A percentile compares a stretch with the other conserved stretches of the same genome.
Evolutionary conservation across 2,329 filamentous ascomycete genomes (phyloP).

Genomic region (Aphanocladium album): DNA sequence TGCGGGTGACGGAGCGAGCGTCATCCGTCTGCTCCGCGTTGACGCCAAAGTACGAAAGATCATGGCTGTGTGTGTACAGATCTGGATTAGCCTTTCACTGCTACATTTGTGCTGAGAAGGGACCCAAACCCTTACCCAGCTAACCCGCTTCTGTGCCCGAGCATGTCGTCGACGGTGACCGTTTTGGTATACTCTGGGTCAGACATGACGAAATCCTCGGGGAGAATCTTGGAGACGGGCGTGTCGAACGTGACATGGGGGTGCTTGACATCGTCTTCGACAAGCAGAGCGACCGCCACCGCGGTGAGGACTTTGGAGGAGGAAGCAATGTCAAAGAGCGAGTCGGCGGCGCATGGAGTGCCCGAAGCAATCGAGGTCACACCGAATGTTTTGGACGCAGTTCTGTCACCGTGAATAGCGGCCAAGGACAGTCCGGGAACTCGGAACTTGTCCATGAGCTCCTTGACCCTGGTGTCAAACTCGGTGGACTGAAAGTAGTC

Average conservation of each 20-base stretch:
- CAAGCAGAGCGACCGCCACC: not conserved
- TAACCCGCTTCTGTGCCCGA: conserved; percentile 10
- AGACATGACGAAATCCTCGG: conserved; percentile 9
- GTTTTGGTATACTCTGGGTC: conserved; percentile 10
- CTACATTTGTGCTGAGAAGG: not conserved
- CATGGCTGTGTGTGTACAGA: not conserved
- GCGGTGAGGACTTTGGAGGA: conserved; percentile 11
- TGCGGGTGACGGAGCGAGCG: conserved; percentile 9
- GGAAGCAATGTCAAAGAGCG: conserved; percentile 11
- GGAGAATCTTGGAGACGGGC: not conserved
- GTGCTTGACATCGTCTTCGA: conserved; percentile 1
- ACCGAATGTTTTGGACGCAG: not conserved
- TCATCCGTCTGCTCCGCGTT: conserved; percentile 1
- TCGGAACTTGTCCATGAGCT: conserved; percentile 6
- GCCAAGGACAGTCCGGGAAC: conserved; percentile 7
- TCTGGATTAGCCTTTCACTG: not conserved
- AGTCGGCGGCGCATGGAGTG: not conserved
- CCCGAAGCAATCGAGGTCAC: not conserved
- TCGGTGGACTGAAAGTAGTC: not conserved
- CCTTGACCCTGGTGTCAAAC: not conserved
- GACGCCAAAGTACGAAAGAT: conserved; percentile 5
- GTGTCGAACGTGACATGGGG: conserved; percentile 5
- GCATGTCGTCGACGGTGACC: conserved; percentile 11
- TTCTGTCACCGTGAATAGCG: not conserved
- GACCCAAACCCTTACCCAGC: not conserved